Base-by-base conservation (phyloP, 2,329 filamentous ascomycete genomes). In the Alternaria alternata region DNA sequence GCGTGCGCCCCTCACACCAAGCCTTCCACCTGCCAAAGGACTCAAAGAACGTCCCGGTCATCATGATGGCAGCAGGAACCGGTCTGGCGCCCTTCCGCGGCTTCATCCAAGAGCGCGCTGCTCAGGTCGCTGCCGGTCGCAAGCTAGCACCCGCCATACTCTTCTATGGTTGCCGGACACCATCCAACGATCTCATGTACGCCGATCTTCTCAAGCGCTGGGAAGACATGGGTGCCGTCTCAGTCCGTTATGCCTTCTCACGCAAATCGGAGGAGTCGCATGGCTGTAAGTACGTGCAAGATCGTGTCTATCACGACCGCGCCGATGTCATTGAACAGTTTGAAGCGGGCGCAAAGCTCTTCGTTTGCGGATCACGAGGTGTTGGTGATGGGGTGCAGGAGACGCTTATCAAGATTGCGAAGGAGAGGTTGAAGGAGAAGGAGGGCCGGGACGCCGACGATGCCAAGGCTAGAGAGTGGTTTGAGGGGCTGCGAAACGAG, bases 121-220 rank as follows among this genome's bases (percentile, higher is more conserved):
- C 74, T 9, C 78, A 83, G 58, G 72, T 81, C 11, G 76, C 75
- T 4, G 81, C 80, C 0, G 87, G 87, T 2, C 80, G 84, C 12
- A 66, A 69, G 14, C 79, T 91, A 0, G 88, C 87, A 0, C 86
- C 85, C 0, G 87, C 88, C 0, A 63, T 91, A n/a, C 81, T 91
- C 1, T 90, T 90, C 79, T 84, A 87, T 66, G 89, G 89, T 5
- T 91, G 88, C 72, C 85, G 86, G 14, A 72, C 80, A 5, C 83
- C 84, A 1, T 81, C 80, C 0, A 74, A 79, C 12, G 89, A 91
- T 64, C 82, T 87, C 41, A 70, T 91, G 0, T 91, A 91, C 76
- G 77, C 81, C 0, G 83, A 85, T 0, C 85, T 88, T 63, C 75
- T 91, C 4, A 81, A 83, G 14, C 73, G 71, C 7, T 93, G 90